A percentile compares a stretch with the other conserved stretches of the same genome.
Conservation (phyloP, 352 stramenopile genomes). For the Pythium insidiosum region DNA sequence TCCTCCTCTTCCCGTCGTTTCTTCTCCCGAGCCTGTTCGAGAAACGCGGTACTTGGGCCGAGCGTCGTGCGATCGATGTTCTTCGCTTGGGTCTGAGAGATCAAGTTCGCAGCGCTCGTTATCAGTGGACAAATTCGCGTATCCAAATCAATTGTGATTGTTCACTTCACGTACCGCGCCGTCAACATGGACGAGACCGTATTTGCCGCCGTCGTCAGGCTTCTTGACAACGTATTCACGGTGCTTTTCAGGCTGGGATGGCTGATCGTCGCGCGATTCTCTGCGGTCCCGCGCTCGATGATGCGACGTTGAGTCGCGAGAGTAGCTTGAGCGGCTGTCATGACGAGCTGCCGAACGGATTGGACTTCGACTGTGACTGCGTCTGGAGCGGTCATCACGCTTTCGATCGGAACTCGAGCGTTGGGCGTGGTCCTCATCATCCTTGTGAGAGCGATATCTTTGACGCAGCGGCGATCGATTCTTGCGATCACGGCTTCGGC, state of each 20-base stretch:
- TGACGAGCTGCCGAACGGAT: conserved; percentile 5
- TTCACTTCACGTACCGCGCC: conserved; percentile 46
- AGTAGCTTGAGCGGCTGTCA: neutral
- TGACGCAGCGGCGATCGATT: neutral
- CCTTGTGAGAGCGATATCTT: neutral
- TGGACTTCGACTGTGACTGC: conserved; percentile 5
- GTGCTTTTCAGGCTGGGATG: neutral
- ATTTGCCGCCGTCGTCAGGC: conserved; percentile 32
- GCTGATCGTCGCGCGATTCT: neutral
- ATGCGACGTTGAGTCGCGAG: too few species aligned
- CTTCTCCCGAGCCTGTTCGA: conserved; percentile 62
- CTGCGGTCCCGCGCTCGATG: conserved; percentile 1
- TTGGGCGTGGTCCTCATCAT: neutral
- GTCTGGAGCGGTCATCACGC: too few species aligned
- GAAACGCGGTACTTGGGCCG: conserved; percentile 68
- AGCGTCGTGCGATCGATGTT: conserved; percentile 71
- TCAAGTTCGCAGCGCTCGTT: too few species aligned
- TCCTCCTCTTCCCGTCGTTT: conserved; percentile 66
- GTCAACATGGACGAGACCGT: conserved; percentile 50
- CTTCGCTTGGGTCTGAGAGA: conserved; percentile 43
- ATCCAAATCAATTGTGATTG: too few species aligned
- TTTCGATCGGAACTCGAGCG: neutral
- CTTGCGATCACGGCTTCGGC: conserved; percentile 1
- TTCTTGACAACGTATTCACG: conserved; percentile 16
- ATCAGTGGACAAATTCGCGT: too few species aligned